Evolutionary conservation across 129 eudicot genomes (phyloP).

Genomic region (Apium graveolens): DNA sequence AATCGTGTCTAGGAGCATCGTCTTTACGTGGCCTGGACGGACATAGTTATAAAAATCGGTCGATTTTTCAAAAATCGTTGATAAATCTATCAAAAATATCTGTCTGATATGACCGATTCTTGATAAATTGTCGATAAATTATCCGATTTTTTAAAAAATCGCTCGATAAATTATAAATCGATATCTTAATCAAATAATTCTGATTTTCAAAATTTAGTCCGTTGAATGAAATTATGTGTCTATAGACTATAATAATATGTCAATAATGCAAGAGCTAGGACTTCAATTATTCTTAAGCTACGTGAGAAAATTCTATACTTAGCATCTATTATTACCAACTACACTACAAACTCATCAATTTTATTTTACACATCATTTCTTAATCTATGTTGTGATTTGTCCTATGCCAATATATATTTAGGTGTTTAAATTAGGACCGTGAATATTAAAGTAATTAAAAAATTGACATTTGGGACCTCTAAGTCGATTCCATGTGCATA

Average conservation of each 20-base stretch:
- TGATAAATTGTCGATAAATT: no score
- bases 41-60: no score
- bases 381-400: not conserved
- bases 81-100: no score
- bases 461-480: slow-evolving; percentile 3
- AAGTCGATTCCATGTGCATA: slow-evolving; percentile 6
- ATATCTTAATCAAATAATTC: no score
- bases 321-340: not conserved
- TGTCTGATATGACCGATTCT: no score
- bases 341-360: not conserved
- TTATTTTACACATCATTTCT: not conserved
- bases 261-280: not conserved
- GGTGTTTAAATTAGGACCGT: not conserved
- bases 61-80: no score
- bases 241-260: not conserved
- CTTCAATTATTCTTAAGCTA: not conserved
- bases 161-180: no score
- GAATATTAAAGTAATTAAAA: not conserved
- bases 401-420: not conserved
- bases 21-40: no score
- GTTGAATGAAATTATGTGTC: no score
- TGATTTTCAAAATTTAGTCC: no score
- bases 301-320: not conserved
- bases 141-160: no score
- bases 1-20: no score